Conservation (phyloP, 1,139 yeast species). For the Saccharomyces uvarum region DNA sequence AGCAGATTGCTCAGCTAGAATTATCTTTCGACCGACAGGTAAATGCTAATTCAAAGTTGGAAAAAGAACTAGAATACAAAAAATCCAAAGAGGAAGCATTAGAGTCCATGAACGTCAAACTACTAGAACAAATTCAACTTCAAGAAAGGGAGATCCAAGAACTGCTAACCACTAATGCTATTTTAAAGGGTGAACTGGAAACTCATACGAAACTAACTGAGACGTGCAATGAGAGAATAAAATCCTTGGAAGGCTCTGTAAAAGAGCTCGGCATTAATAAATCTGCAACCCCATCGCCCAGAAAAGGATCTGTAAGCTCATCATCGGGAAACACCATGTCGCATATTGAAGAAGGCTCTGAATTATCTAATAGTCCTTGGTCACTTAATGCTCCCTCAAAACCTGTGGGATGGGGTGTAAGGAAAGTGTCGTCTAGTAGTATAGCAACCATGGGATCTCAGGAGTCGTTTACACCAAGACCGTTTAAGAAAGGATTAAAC, state of each 20-base stretch:
- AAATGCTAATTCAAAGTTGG: conserved; percentile 9
- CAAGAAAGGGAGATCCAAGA: conserved; percentile 16
- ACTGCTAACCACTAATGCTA: conserved; percentile 13
- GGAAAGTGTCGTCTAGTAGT: conserved; percentile 14
- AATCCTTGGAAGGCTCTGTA: conserved; percentile 10
- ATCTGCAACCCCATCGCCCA: conserved; percentile 3
- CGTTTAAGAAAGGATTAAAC: conserved; percentile 15
- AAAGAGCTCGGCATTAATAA: conserved; percentile 4
- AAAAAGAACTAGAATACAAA: conserved; percentile 10
- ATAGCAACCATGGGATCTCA: conserved; percentile 11
- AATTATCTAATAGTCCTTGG: conserved; percentile 10
- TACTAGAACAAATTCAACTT: conserved; percentile 17
- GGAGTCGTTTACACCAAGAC: conserved; percentile 12
- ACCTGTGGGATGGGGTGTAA: conserved; percentile 7
- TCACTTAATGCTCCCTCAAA: conserved; percentile 9
- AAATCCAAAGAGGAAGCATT: conserved; percentile 11
- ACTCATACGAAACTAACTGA: conserved; percentile 11
- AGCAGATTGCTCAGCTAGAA: conserved; percentile 20
- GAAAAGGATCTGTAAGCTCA: conserved; percentile 9
- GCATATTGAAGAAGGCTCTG: conserved; percentile 12
- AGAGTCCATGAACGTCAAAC: conserved; percentile 17
- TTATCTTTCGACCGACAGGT: conserved; percentile 16
- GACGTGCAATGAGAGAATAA: conserved; percentile 14
- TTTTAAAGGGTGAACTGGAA: conserved; percentile 14
- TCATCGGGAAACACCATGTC: conserved; percentile 12